Evolutionary conservation across 805 yeast species (phyloP), one percentile per base, ranked within the genome.

Genomic region (Blastobotrys terrestris): DNA sequence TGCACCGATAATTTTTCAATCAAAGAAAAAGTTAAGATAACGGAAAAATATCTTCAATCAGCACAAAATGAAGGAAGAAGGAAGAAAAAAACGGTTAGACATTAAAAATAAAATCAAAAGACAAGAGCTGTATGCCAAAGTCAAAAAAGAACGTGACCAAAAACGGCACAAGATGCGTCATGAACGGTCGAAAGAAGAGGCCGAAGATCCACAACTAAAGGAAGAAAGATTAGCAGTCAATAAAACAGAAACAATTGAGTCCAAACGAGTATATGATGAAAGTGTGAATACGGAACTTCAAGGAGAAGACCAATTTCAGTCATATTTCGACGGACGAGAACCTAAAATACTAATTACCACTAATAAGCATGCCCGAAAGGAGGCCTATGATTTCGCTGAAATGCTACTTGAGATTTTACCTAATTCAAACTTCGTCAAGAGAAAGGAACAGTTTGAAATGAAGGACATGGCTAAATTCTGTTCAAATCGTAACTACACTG

Each of bases 271-370:
- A 1, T 90, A 69, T 60, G 97, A 90, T 66, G 97, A 91, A 67
- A 87, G 96, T 1, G 84, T 88, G 15, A 68, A 67, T 21, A 63
- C 67, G 14, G 72, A 67, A 44, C 60, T 70, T 3, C 78, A 76
- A 47, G 77, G 73, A 5, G 74, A 63, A 39, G 77, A 83, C 55
- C 74, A 72, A 62, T 87, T 87, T 65, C 77, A 74, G 39, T 66
- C 70, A 31, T 83, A 83, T 63, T 85, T 85, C 63, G 71, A 72
- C 19, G 75, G 76, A 44, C 67, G 75, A 56, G 82, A 83, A 49
- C 98, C 99, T 46, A 94, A 94, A 68, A 86, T 94, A 46, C 75
- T 94, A 52, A 72, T 94, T 51, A 94, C 99, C 5, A 94, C 99
- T 5, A 89, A 83, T 68, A 87, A 87, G 41, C 77, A 82, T 60